Conservation (phyloP, 805 yeast genomes). For the Metschnikowia kunwiensis region DNA sequence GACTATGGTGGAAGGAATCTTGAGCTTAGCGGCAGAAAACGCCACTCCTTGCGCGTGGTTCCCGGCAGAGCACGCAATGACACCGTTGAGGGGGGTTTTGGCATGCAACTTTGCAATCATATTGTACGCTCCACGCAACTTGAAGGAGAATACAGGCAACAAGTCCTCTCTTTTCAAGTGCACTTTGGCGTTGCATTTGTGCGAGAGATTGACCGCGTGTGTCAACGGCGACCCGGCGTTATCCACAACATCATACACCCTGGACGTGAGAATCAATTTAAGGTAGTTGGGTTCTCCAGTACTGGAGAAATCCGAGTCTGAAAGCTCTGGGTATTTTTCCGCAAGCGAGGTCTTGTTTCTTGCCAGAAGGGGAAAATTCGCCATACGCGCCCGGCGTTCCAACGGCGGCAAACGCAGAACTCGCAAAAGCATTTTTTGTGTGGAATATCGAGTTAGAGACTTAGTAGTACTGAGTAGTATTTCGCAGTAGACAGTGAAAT, state of each 20-base stretch:
- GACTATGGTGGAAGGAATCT: constrained; percentile 92
- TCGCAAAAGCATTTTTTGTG: constrained; percentile 6
- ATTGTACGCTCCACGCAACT: constrained; percentile 95
- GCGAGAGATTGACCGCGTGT: constrained; percentile 69
- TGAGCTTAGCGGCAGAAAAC: constrained; percentile 76
- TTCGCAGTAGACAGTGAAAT: not conserved
- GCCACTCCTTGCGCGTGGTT: constrained; percentile 99
- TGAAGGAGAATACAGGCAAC: constrained; percentile 92
- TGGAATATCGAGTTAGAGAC: not conserved
- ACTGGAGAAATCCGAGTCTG: constrained; percentile 48
- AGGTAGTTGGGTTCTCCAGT: constrained; percentile 87
- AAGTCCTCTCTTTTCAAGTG: constrained; percentile 87
- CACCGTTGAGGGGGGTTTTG: constrained; percentile 71
- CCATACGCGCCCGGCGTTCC: not conserved
- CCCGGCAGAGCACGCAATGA: constrained; percentile 97
- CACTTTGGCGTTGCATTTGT: constrained; percentile 71
- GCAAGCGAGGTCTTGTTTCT: constrained; percentile 11
- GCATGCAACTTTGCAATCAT: constrained; percentile 84
- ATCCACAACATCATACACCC: constrained; percentile 91
- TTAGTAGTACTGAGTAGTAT: no score
- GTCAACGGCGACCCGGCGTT: constrained; percentile 76
- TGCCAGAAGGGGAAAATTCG: not conserved
- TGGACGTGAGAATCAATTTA: constrained; percentile 81
- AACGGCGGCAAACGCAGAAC: constrained; percentile 2
- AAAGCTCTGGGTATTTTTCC: constrained; percentile 45